Percentiles rank a stretch among this genome's conserved stretches.
Conservation (phyloP, 805 yeast genomes). For the Saccharomycopsis fibuligera region DNA sequence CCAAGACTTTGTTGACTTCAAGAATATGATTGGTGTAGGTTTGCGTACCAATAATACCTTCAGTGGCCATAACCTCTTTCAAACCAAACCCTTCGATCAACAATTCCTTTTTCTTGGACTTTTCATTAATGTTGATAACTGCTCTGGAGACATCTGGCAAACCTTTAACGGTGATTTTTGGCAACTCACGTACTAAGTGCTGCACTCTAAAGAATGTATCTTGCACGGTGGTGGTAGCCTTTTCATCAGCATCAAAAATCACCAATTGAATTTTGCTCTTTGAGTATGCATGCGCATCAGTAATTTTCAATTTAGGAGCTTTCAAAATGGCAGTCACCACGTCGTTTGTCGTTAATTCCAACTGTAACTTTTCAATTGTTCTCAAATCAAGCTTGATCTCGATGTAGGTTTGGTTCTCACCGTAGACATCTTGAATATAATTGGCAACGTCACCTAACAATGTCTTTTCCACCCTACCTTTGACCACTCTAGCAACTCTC, state of each 20-base stretch:
- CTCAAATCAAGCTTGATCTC: slow-evolving; percentile 75
- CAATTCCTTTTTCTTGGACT: slow-evolving; percentile 74
- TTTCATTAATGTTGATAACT: slow-evolving; percentile 86
- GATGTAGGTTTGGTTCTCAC: slow-evolving; percentile 67
- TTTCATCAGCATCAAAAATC: slow-evolving; percentile 35
- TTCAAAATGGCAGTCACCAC: slow-evolving; percentile 73
- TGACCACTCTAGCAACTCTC: slow-evolving; percentile 96
- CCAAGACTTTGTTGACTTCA: slow-evolving; percentile 83
- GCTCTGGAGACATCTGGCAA: slow-evolving; percentile 89
- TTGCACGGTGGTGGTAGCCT: slow-evolving; percentile 36
- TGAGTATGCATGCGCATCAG: slow-evolving; percentile 65
- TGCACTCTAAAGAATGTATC: slow-evolving; percentile 85
- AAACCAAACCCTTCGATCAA: slow-evolving; percentile 97
- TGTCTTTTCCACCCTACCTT: slow-evolving; percentile 95
- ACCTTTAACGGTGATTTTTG: slow-evolving; percentile 89
- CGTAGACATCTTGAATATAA: slow-evolving; percentile 91
- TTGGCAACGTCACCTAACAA: slow-evolving; percentile 76
- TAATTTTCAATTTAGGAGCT: slow-evolving; percentile 87
- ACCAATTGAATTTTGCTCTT: slow-evolving; percentile 65
- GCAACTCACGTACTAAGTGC: slow-evolving; percentile 76
- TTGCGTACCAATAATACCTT: slow-evolving; percentile 85
- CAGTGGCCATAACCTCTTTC: slow-evolving; percentile 94
- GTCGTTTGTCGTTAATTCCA: slow-evolving; percentile 81
- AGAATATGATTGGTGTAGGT: slow-evolving; percentile 89
- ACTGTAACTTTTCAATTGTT: slow-evolving; percentile 83